These are phyloP conservation scores for Blastobotrys capitulatus DNA, from an alignment of 1,139 yeast genomes.

Conservation along the genomic window DNA sequence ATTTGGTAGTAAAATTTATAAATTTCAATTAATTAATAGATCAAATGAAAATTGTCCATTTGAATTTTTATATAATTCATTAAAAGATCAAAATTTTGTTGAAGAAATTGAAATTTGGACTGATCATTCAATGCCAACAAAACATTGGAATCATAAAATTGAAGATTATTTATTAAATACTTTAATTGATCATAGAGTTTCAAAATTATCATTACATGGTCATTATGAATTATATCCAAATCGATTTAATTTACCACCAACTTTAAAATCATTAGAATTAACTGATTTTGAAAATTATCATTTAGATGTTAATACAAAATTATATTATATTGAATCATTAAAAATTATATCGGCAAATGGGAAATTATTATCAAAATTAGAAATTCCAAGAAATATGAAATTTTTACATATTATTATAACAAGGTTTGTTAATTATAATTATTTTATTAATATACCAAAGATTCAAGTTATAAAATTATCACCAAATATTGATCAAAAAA, in stretches of 20 bases:
- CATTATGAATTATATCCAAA: neutral
- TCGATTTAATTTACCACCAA: neutral
- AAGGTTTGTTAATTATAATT: neutral
- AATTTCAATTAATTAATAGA: neutral
- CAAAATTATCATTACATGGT: neutral
- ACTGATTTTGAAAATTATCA: slow-evolving; percentile 2
- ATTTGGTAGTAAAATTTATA: neutral
- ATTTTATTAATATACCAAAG: neutral
- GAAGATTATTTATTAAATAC: too few relatives aligned
- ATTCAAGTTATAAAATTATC: neutral
- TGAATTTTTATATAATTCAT: neutral
- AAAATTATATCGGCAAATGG: neutral
- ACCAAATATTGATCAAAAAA: neutral
- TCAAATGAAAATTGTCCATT: neutral
- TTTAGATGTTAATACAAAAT: neutral
- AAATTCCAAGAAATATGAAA: neutral
- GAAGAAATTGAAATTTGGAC: neutral
- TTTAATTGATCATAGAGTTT: too few relatives aligned
- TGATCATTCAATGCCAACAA: neutral
- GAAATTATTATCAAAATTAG: neutral
- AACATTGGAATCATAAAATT: too few relatives aligned
- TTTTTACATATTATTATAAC: neutral
- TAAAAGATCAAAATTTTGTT: neutral
- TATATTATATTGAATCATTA: neutral
- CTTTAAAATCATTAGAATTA: neutral